phyloP scores from a whole-genome alignment of 1,284 basidiomycete genomes.

The Ganoderma lingzhi region DNA sequence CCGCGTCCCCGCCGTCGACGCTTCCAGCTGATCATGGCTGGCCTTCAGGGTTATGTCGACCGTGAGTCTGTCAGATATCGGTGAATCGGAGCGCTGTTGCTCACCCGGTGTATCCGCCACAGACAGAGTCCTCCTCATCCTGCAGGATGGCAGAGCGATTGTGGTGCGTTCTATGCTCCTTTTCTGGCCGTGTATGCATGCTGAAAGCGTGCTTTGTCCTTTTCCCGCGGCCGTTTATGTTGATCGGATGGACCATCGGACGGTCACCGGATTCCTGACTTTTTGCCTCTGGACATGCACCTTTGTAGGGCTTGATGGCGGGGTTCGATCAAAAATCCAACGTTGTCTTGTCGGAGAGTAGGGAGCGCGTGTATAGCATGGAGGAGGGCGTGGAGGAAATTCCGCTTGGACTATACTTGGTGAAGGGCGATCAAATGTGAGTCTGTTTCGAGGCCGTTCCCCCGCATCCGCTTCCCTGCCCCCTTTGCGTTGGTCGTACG shows the following conservation, averaged over 20 bases:
- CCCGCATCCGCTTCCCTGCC: not conserved
- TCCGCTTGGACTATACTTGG: conserved; percentile 94
- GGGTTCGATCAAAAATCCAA: conserved; percentile 95
- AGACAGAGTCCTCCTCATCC: conserved; percentile 87
- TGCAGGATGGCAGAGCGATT: conserved; percentile 92
- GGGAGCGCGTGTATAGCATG: conserved; percentile 63
- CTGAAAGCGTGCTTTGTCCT: not conserved
- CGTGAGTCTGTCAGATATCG: conserved; percentile 51
- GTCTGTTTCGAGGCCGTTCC: conserved; percentile 38
- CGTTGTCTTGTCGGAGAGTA: conserved; percentile 90
- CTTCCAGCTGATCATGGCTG: conserved; percentile 63
- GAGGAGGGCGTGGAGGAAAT: conserved; percentile 91
- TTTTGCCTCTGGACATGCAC: not conserved
- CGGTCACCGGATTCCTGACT: not conserved
- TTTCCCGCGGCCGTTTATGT: too few species aligned
- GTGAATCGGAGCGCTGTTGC: not conserved
- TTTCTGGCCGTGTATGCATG: not conserved
- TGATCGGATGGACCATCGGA: not conserved
- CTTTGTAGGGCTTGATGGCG: conserved; percentile 79
- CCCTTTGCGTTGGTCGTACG: not conserved
- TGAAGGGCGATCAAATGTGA: conserved; percentile 98
- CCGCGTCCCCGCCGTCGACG: conserved; percentile 17
- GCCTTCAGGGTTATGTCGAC: conserved; percentile 87
- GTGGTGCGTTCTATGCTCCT: conserved; percentile 58
- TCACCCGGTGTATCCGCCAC: conserved; percentile 17